Base-by-base conservation (phyloP, 176 grass and related monocot genomes). In the Tillandsia fasciculata region DNA sequence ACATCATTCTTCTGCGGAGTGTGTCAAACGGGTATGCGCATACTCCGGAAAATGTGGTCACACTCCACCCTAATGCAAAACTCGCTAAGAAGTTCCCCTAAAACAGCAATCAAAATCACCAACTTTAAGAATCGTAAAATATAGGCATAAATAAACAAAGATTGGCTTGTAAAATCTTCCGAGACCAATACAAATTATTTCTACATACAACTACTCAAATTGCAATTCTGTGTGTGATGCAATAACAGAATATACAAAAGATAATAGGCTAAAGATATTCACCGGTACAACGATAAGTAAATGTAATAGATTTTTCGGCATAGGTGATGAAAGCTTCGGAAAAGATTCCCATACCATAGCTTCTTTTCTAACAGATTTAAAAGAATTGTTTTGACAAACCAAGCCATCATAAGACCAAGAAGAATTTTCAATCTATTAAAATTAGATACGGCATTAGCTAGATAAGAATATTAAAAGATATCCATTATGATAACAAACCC, bases 11-110 rank as follows among this genome's bases (percentile, higher is more conserved):
- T 63, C 93, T 76, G 11, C 89, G 89, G 64, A 97, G 78, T 15
- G 93, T 97, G 59, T 97, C 93, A 2, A 97, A 97, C 83, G 93
- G 93, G 68, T 92, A 90, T 63, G 86, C 84, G 10, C 86, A 97
- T 7, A 83, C 66, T 63, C 93, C 89, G 0, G 93, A 97, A 76
- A 87, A 97, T 50, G 86, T 97, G n/a, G 93, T 97, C 74, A 90
- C 83, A 33, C 84, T 57, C 93, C 93, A 92, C 52, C 86, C 93
- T 72, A 97, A 70, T 23, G 81, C 77, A 80, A 97, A 97, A 81
- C 89, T 92, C 12, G 89, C 86, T 1, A 97, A 83, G 26, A 97
- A 97, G 74, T 97, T 97, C 33, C 86, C 86, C 93, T 97, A 72
- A 1, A 76, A 80, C 42, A 76, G 64, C 52, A 83, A 65, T 26